Evolutionary conservation across 2,329 filamentous ascomycete genomes (phyloP).

Genomic region (Cladosporium sp.): DNA sequence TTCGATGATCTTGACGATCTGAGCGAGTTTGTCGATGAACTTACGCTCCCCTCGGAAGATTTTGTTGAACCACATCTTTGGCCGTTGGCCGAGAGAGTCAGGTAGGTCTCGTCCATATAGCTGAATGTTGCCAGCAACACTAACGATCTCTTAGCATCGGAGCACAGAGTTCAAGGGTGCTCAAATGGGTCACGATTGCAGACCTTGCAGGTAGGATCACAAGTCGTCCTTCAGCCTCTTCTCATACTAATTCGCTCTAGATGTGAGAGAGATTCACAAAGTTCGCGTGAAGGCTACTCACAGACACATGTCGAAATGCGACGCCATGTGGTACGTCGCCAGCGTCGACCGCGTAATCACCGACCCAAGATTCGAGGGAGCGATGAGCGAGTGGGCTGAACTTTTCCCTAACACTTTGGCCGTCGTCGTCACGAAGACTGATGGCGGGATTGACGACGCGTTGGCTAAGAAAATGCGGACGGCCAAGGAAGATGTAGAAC

Average conservation of each 20-base stretch:
- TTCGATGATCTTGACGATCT: background rate
- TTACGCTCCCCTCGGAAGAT: background rate
- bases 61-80: slow-evolving; percentile 11
- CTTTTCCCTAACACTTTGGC: background rate
- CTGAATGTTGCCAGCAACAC: no score
- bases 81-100: slow-evolving; percentile 16
- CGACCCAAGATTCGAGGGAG: background rate
- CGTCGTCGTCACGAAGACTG: slow-evolving; percentile 2
- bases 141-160: no score
- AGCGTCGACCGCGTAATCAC: slow-evolving; percentile 9
- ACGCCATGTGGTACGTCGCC: slow-evolving; percentile 15
- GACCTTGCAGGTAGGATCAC: slow-evolving; percentile 18
- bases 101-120: no score
- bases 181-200: slow-evolving; percentile 8
- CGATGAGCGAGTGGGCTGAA: background rate
- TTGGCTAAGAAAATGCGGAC: background rate
- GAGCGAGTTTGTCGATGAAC: background rate
- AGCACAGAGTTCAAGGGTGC: slow-evolving; percentile 6
- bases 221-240: no score
- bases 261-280: slow-evolving; percentile 17
- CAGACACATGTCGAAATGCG: slow-evolving; percentile 10
- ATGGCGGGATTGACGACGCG: background rate
- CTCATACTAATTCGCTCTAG: no score
- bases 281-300: slow-evolving; percentile 9
- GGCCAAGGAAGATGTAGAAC: background rate